These are phyloP conservation scores for Penicillium hesseltinei DNA, from an alignment of 2,329 filamentous ascomycete genomes.

Conservation along the genomic window DNA sequence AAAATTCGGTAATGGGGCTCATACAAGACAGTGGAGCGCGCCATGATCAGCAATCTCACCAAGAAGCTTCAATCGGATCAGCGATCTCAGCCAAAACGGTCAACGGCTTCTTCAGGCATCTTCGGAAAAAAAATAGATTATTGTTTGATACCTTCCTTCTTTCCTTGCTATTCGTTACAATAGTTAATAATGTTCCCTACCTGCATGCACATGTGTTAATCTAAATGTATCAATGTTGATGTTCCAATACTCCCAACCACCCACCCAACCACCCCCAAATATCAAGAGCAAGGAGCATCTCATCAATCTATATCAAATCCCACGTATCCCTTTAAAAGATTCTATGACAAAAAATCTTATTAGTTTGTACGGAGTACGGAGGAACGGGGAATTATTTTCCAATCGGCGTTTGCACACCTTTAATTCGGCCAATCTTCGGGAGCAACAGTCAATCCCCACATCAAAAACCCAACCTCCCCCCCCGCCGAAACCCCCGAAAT, in stretches of 20 bases:
- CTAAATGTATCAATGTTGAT: background rate
- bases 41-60: slow-evolving; percentile 19
- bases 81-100: slow-evolving; percentile 10
- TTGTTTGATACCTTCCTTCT: background rate
- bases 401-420: slow-evolving; percentile 1
- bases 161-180: background rate
- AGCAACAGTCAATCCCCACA: background rate
- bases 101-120: background rate
- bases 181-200: background rate
- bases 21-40: slow-evolving; percentile 14
- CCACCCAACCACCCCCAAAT: slow-evolving; percentile 1
- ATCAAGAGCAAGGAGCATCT: slow-evolving; percentile 6
- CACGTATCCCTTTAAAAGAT: background rate
- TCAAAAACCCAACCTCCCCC: background rate
- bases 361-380: background rate
- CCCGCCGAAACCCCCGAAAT: slow-evolving; percentile 1
- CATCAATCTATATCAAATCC: slow-evolving; percentile 4
- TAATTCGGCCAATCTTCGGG: slow-evolving; percentile 21
- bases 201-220: background rate
- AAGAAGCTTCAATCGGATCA: slow-evolving; percentile 18
- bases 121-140: background rate
- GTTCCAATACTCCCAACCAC: slow-evolving; percentile 9
- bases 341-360: background rate
- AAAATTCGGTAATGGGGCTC: background rate
- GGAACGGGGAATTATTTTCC: background rate